Evolutionary conservation across 495 filamentous ascomycete species (phyloP).

Genomic region (Aspergillus conjunctus): DNA sequence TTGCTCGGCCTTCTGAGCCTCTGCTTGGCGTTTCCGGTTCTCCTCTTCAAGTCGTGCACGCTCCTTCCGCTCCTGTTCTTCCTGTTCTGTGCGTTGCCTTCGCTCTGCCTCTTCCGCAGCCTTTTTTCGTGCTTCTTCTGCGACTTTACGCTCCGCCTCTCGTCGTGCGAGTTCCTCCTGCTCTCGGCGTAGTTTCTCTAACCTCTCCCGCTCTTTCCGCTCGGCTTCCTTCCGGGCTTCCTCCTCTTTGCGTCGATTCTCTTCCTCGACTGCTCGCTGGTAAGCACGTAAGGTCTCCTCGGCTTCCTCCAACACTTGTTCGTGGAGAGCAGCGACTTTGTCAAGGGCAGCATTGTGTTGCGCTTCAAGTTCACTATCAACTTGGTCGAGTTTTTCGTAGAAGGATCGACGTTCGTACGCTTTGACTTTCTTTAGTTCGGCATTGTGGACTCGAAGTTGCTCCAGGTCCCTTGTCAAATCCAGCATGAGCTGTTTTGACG

Average conservation of each 20-base stretch:
- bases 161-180: constrained; percentile 45
- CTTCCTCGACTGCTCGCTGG: constrained; percentile 41
- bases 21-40: constrained; percentile 42
- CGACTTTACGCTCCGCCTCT: constrained; percentile 43
- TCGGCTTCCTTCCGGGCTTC: constrained; percentile 40
- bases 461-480: constrained; percentile 48
- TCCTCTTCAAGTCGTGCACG: constrained; percentile 42
- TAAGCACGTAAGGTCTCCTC: constrained; percentile 41
- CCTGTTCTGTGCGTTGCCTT: constrained; percentile 43
- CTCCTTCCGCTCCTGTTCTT: constrained; percentile 57
- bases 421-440: constrained; percentile 45
- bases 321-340: constrained; percentile 61
- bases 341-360: constrained; percentile 63
- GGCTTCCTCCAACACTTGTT: constrained; percentile 64
- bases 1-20: constrained; percentile 38
- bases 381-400: constrained; percentile 49
- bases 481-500: constrained; percentile 52
- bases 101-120: constrained; percentile 42
- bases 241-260: constrained; percentile 37
- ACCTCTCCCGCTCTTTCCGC: constrained; percentile 40
- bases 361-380: constrained; percentile 45
- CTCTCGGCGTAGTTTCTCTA: constrained; percentile 38
- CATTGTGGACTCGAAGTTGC: constrained; percentile 39
- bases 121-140: constrained; percentile 46
- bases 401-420: constrained; percentile 48